Evolutionary conservation across 768 basidiomycete genomes (phyloP).

Genomic region (Suillus variegatus): DNA sequence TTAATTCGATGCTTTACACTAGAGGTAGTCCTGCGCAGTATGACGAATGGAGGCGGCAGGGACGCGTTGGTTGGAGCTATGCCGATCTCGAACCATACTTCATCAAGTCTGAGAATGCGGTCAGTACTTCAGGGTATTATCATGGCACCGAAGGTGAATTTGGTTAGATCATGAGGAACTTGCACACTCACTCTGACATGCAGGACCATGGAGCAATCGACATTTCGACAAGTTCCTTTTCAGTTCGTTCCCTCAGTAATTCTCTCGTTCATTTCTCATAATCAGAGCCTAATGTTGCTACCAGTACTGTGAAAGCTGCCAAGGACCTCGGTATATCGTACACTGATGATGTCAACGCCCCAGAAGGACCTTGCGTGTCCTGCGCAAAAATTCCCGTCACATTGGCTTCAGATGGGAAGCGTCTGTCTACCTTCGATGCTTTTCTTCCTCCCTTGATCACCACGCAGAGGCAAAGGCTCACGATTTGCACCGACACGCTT

Average conservation of each 20-base stretch:
- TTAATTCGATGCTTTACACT: constrained; percentile 43
- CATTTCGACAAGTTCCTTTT: constrained; percentile 8
- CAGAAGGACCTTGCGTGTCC: background rate
- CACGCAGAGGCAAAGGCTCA: constrained; percentile 10
- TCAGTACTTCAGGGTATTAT: constrained; percentile 6
- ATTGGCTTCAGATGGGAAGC: constrained; percentile 6
- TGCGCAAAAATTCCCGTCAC: constrained; percentile 10
- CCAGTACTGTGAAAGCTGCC: constrained; percentile 2
- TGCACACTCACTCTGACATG: too few species aligned
- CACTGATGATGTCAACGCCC: constrained; percentile 9
- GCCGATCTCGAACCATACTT: constrained; percentile 35
- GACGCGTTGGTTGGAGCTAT: constrained; percentile 37
- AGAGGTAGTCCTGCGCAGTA: constrained; percentile 33
- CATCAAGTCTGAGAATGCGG: constrained; percentile 31
- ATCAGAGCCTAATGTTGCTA: background rate
- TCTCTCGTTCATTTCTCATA: background rate
- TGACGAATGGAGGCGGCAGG: constrained; percentile 30
- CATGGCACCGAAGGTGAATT: constrained; percentile 7
- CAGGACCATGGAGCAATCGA: constrained; percentile 2
- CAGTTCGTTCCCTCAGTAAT: constrained; percentile 5
- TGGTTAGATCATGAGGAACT: background rate
- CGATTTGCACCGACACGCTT: constrained; percentile 17
- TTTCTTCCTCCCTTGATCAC: constrained; percentile 16
- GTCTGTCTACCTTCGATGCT: constrained; percentile 17
- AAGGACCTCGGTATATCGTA: background rate